Evolutionary conservation across 805 yeast species (phyloP), one percentile per base, ranked within the genome.

Genomic region (Ogataea naganishii): DNA sequence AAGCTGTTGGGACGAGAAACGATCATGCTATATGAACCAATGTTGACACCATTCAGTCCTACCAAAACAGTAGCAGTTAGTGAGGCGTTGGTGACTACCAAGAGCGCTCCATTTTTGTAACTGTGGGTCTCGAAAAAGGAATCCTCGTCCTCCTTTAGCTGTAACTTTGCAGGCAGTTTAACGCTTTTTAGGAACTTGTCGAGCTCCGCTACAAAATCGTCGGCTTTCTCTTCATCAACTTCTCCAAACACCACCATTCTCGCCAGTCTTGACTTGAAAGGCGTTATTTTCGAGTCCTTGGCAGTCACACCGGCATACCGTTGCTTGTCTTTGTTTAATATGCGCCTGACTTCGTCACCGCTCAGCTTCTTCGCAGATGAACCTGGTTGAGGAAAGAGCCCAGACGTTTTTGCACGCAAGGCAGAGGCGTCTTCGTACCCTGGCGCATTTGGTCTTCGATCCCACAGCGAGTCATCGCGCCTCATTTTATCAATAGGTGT

Each of bases 311-410:
- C 27, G 14, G 38, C 31, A 23, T 27, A 33, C 6, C 30, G 35
- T 16, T 36, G 39, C 17, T 35, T 36, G 16, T 38, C 30, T 5
- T 20, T 34, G 19, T 37, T 37, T 12, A 41, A 23, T 7, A 46
- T 36, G 25, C 39, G 33, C 19, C 41, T 33, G 10, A 60, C 51
- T 25, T 62, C 64, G 18, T 53, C 51, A 13, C 55, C 46, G 9
- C 53, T 53, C 4, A 68, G 60, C 20, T 60, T 43, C 34, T 61
- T 66, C 5, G 65, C 58, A 14, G 38, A 23, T 9, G 60, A 51
- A 23, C 86, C 86, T 1, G 92, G 89, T 12, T 71, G 59, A 3
- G 88, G 84, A 44, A 84, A 85, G 3, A 82, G 51, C 0, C 95
- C 95, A 2, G 84, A 70, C 12, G 80, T 56, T 44, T 84, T 85